A percentile compares a stretch with the other conserved stretches of the same genome.
phyloP scores from a whole-genome alignment of 768 basidiomycete species.

The Termitomyces sp. region DNA sequence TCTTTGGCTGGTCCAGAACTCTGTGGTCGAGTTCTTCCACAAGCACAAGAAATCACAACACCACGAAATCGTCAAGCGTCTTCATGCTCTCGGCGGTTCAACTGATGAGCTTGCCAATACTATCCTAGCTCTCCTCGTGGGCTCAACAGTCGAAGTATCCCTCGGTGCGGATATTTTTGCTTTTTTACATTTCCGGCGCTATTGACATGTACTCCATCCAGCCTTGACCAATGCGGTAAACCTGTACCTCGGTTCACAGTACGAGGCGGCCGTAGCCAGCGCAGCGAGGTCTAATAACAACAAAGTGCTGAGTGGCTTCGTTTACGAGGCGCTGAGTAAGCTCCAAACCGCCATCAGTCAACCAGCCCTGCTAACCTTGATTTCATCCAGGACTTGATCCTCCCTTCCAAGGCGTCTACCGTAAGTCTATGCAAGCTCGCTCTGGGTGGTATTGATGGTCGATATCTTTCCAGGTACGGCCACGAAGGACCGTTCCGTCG shows the following conservation, averaged over 20 bases:
- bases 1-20: constrained; percentile 26
- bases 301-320: constrained; percentile 46
- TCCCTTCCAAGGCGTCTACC: constrained; percentile 63
- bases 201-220: constrained; percentile 25
- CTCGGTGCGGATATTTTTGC: constrained; percentile 39
- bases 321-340: constrained; percentile 67
- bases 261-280: constrained; percentile 30
- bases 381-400: constrained; percentile 56
- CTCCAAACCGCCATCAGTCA: constrained; percentile 6
- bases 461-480: constrained; percentile 33
- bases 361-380: constrained; percentile 6
- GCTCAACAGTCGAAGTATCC: constrained; percentile 60
- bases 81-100: constrained; percentile 50
- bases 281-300: constrained; percentile 25
- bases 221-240: constrained; percentile 65
- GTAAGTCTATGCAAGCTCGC: constrained; percentile 26
- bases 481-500: constrained; percentile 37
- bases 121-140: constrained; percentile 66
- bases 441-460: neutral
- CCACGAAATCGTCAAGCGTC: constrained; percentile 47
- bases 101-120: constrained; percentile 62
- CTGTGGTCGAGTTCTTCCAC: constrained; percentile 36
- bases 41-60: constrained; percentile 41
- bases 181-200: neutral
- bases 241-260: constrained; percentile 50